Evolutionary conservation across 2,329 filamentous ascomycete species (phyloP).

Genomic region (Sphaerulina vaccinii): DNA sequence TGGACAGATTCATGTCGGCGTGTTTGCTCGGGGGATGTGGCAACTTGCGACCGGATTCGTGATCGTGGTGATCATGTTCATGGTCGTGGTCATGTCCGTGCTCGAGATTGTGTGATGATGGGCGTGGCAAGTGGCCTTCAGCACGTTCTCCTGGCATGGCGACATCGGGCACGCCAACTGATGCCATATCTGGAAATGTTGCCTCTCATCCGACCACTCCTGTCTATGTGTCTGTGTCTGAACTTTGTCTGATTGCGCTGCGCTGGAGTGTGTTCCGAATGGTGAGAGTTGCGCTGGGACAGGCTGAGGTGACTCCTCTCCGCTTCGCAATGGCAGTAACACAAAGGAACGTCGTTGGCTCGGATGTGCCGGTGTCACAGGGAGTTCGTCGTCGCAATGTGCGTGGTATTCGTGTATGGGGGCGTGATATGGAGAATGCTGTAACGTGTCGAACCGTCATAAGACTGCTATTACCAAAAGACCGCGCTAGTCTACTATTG

Average conservation of each 20-base stretch:
- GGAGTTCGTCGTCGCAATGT: not conserved
- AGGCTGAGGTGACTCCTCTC: too few species aligned
- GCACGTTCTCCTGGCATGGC: too few species aligned
- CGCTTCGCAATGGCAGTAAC: too few species aligned
- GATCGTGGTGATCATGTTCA: conserved; percentile 37
- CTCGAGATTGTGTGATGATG: conserved; percentile 14
- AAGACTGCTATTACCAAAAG: too few species aligned
- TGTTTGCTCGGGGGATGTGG: conserved; percentile 54
- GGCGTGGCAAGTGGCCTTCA: conserved; percentile 3
- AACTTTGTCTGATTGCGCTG: too few species aligned
- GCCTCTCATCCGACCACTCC: not conserved
- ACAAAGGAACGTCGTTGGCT: not conserved
- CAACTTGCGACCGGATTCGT: conserved; percentile 34
- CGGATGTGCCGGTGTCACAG: not conserved
- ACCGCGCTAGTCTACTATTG: too few species aligned
- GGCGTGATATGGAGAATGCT: too few species aligned
- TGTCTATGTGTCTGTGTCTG: not conserved
- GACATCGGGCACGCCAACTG: not conserved
- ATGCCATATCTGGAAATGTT: too few species aligned
- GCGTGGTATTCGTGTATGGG: too few species aligned
- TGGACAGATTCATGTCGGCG: conserved; percentile 75
- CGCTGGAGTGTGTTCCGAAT: too few species aligned
- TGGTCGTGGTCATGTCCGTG: conserved; percentile 32
- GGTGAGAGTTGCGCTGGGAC: too few species aligned
- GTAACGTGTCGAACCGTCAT: too few species aligned